Base-by-base conservation (phyloP, 805 yeast genomes). In the Candida ponderosae region DNA sequence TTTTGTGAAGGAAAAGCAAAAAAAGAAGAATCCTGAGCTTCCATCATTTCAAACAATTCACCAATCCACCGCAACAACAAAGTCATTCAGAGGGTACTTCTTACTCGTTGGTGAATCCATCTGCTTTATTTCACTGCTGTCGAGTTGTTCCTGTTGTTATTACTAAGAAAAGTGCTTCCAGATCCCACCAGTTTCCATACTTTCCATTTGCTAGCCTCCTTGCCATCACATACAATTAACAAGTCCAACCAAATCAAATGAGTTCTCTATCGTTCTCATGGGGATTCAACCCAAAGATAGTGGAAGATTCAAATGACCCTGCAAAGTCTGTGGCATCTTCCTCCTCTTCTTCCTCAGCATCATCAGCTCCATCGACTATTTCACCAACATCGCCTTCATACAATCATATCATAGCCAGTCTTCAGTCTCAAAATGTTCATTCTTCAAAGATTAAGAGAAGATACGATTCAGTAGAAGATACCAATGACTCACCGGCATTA, bases 241-340 rank as follows among this genome's bases (percentile, higher is more conserved):
- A n/a, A n/a, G n/a, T n/a, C n/a, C n/a, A n/a, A n/a, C n/a, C 29
- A 27, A 27, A 27, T 14, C n/a, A 13, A 23, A 35, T 35, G 38
- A 31, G 38, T 11, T 31, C 35, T 11, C 28, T 36, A 4, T 44
- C 50, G n/a, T 47, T 50, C 14, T 44, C 54, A 10, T 50, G 54
- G 54, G 54, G 49, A 3, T 46, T 46, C 33, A 43, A 36, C 36
- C 48, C 48, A 37, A 53, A 45, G 33, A 42, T 43, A 29, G 42
- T 20, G 65, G 63, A 47, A 62, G 68, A 20, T 10, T 5, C 1
- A 8, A 17, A 14, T 34, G 3, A 15, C 20, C 19, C 27, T 13
- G 15, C 29, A 17, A 17, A 15, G 21, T 24, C 14, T 7, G 17
- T 26, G 15, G 11, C 8, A 33, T 7, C 23, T 13, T 6, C n/a